These are phyloP conservation scores for Fusarium sp. DNA, from an alignment of 2,329 filamentous ascomycete genomes.

Conservation along the genomic window DNA sequence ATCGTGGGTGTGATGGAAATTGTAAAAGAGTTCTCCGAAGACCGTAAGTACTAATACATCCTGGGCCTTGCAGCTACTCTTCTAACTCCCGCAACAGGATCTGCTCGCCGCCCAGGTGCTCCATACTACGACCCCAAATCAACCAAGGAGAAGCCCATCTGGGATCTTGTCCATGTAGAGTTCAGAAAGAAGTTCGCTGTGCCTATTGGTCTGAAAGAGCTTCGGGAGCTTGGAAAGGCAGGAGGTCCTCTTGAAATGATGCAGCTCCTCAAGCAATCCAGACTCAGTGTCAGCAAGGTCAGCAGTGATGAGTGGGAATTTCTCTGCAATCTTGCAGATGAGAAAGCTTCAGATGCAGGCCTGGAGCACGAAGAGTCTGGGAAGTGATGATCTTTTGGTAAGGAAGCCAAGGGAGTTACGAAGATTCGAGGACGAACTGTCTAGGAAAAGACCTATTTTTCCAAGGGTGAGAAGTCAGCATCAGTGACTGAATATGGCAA, in stretches of 20 bases:
- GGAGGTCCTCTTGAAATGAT: slow-evolving; percentile 76
- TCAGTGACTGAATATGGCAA: no score
- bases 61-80: fast-evolving
- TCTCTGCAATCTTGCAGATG: slow-evolving; percentile 66
- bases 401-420: neutral
- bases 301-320: slow-evolving; percentile 74
- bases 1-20: slow-evolving; percentile 93
- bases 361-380: slow-evolving; percentile 49
- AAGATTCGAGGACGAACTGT: neutral
- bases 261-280: slow-evolving; percentile 85
- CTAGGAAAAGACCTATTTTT: no score
- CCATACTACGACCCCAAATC: slow-evolving; percentile 89
- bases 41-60: slow-evolving; percentile 66
- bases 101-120: slow-evolving; percentile 51
- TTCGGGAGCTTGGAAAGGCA: slow-evolving; percentile 72
- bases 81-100: slow-evolving; percentile 42
- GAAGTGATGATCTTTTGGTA: neutral
- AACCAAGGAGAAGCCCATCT: slow-evolving; percentile 67
- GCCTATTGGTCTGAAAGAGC: slow-evolving; percentile 77
- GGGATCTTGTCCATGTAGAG: slow-evolving; percentile 90
- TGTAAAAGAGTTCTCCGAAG: slow-evolving; percentile 83
- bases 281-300: slow-evolving; percentile 84
- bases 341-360: slow-evolving; percentile 57
- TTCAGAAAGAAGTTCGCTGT: slow-evolving; percentile 86
- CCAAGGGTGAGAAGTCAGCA: no score